phyloP scores from a whole-genome alignment of 2,329 filamentous ascomycete genomes.

The Phoma sp. region DNA sequence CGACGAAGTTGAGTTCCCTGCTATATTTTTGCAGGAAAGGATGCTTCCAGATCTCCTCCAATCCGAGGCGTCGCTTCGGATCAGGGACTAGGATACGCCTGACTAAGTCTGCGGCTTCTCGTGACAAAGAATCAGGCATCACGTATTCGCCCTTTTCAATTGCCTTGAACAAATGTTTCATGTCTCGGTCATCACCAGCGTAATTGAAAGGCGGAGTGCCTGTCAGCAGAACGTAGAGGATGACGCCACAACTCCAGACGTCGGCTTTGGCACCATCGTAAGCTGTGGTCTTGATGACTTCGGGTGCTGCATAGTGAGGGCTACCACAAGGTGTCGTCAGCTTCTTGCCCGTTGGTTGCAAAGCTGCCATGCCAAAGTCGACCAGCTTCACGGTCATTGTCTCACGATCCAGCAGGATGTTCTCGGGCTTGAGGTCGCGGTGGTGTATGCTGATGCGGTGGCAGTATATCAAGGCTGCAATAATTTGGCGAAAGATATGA shows the following conservation, averaged over 20 bases:
- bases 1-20: constrained; percentile 69
- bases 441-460: constrained; percentile 96
- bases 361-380: constrained; percentile 96
- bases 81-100: constrained; percentile 78
- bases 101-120: constrained; percentile 78
- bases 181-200: constrained; percentile 55
- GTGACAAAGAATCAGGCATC: constrained; percentile 60
- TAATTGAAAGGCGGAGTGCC: constrained; percentile 80
- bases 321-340: constrained; percentile 93
- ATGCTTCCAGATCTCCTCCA: constrained; percentile 84
- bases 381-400: constrained; percentile 84
- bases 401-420: constrained; percentile 81
- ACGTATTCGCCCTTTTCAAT: constrained; percentile 57
- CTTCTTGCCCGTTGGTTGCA: constrained; percentile 79
- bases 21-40: constrained; percentile 86
- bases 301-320: constrained; percentile 94
- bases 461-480: constrained; percentile 89
- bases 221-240: constrained; percentile 83
- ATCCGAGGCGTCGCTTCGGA: constrained; percentile 77
- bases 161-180: constrained; percentile 67
- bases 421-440: constrained; percentile 94
- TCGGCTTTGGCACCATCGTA: constrained; percentile 89
- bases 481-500: constrained; percentile 88
- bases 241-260: constrained; percentile 84
- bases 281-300: constrained; percentile 76